Percentiles rank a stretch among this genome's conserved stretches.
These are phyloP conservation scores for Starmera amethionina DNA, from an alignment of 805 yeast species.

Conservation along the genomic window DNA sequence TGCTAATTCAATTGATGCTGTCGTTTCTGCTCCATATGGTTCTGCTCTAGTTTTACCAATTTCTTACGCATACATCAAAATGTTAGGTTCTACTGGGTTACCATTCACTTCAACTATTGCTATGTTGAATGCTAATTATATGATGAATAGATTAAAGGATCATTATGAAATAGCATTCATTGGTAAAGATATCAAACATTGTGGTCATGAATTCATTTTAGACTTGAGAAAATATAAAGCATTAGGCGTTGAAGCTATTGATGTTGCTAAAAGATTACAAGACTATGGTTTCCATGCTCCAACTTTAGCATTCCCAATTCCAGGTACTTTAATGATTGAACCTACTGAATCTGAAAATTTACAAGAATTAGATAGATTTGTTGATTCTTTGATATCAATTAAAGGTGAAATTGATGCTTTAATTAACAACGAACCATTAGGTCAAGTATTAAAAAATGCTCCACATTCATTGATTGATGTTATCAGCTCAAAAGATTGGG, in stretches of 20 bases:
- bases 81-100: conserved; percentile 81
- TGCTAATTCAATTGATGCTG: conserved; percentile 55
- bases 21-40: conserved; percentile 91
- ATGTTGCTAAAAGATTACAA: conserved; percentile 92
- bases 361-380: conserved; percentile 83
- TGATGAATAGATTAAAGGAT: conserved; percentile 68
- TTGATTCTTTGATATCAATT: conserved; percentile 77
- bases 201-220: conserved; percentile 95
- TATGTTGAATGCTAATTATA: conserved; percentile 90
- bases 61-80: conserved; percentile 88
- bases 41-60: conserved; percentile 91
- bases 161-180: conserved; percentile 73
- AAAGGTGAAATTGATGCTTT: conserved; percentile 72
- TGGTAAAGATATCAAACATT: conserved; percentile 52
- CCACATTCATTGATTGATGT: conserved; percentile 87
- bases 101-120: conserved; percentile 87
- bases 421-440: conserved; percentile 55
- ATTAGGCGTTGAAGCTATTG: conserved; percentile 84
- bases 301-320: conserved; percentile 97
- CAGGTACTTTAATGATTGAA: conserved; percentile 95
- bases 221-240: conserved; percentile 81
- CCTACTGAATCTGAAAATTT: conserved; percentile 94
- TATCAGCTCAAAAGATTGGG: conserved; percentile 64
- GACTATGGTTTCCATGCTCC: conserved; percentile 99
- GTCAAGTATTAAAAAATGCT: conserved; percentile 71